These are phyloP conservation scores for Phytophthora brassicae DNA, from an alignment of 352 stramenopile genomes.

Conservation along the genomic window DNA sequence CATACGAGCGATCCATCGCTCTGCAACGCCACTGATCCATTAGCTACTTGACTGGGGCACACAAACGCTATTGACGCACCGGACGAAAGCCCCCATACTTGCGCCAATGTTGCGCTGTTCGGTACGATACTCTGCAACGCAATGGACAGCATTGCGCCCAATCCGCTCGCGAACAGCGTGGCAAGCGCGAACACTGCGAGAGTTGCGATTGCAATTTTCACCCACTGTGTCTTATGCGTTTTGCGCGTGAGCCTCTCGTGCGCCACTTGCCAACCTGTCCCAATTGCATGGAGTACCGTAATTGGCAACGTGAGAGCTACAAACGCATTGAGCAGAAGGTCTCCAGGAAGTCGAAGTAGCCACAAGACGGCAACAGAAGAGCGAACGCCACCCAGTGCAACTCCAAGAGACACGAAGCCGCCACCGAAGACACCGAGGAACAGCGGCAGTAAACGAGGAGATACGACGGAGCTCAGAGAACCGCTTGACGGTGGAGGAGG, in stretches of 20 bases:
- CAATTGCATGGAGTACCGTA: slow-evolving; percentile 15
- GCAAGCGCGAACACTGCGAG: slow-evolving; percentile 36
- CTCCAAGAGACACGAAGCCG: slow-evolving; percentile 32
- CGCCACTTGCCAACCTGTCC: slow-evolving; percentile 9
- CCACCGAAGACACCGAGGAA: slow-evolving; percentile 24
- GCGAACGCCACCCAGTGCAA: slow-evolving; percentile 38
- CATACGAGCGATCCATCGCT: slow-evolving; percentile 38
- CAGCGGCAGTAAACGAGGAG: slow-evolving; percentile 25
- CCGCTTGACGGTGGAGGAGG: slow-evolving; percentile 4
- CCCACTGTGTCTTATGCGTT: slow-evolving; percentile 8
- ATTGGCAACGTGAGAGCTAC: slow-evolving; percentile 17
- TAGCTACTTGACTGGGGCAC: slow-evolving; percentile 22
- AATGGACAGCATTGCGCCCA: slow-evolving; percentile 50
- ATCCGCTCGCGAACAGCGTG: slow-evolving; percentile 45
- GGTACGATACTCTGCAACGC: slow-evolving; percentile 41
- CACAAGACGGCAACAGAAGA: slow-evolving; percentile 34
- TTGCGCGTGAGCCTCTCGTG: slow-evolving; percentile 2
- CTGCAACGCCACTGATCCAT: slow-evolving; percentile 37
- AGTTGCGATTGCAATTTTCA: slow-evolving; percentile 15
- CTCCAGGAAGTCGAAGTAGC: slow-evolving; percentile 32
- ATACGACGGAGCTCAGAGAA: slow-evolving; percentile 9
- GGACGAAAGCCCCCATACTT: slow-evolving; percentile 14
- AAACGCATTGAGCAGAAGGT: slow-evolving; percentile 20
- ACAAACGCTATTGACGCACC: slow-evolving; percentile 24
- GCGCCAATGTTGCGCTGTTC: slow-evolving; percentile 21